Conservation (phyloP, 192 early-diverging fungal genomes). For the Obelidium mucronatum region DNA sequence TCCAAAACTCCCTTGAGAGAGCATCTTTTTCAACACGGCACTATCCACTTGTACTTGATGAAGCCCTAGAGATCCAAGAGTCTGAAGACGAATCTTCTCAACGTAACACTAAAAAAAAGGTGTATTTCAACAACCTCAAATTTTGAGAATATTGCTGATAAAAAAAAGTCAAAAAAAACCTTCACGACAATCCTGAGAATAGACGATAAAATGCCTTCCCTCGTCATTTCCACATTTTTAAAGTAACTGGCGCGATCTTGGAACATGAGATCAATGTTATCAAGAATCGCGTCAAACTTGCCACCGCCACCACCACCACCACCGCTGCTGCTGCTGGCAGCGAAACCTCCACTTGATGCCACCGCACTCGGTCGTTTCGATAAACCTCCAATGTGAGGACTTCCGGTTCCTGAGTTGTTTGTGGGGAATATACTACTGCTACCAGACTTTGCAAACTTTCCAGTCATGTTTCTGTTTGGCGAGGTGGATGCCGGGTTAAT, state of each 20-base stretch:
- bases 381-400: too few relatives aligned
- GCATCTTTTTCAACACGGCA: slow-evolving; percentile 51
- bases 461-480: too few relatives aligned
- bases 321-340: background rate
- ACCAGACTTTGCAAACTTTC: too few relatives aligned
- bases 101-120: slow-evolving; percentile 45
- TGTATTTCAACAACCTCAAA: background rate
- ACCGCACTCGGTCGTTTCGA: too few relatives aligned
- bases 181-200: slow-evolving; percentile 70
- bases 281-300: slow-evolving; percentile 60
- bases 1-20: slow-evolving; percentile 1
- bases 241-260: slow-evolving; percentile 72
- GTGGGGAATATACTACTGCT: too few relatives aligned
- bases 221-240: slow-evolving; percentile 61
- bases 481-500: too few relatives aligned
- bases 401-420: too few relatives aligned
- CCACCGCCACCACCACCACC: slow-evolving; percentile 7
- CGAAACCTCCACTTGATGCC: too few relatives aligned
- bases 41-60: slow-evolving; percentile 75
- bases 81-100: slow-evolving; percentile 63
- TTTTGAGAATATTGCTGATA: background rate
- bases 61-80: slow-evolving; percentile 58
- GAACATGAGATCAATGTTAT: slow-evolving; percentile 75
- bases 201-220: slow-evolving; percentile 55
- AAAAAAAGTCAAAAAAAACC: slow-evolving; percentile 44